Evolutionary conservation across 768 basidiomycete species (phyloP).

Genomic region (Trametes cubensis): DNA sequence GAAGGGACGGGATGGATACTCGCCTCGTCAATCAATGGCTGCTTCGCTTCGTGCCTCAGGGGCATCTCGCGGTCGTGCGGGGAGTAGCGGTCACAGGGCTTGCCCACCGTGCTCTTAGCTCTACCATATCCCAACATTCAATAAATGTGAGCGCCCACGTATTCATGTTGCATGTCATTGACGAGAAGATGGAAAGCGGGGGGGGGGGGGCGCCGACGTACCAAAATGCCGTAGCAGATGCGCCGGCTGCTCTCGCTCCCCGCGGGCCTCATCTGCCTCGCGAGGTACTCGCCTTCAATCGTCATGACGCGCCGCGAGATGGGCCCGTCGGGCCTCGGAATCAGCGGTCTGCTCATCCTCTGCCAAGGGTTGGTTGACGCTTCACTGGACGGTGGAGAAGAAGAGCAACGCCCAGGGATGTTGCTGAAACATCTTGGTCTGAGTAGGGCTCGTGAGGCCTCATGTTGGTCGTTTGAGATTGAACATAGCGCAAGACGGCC

Average conservation of each 20-base stretch:
- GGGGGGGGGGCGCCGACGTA: too few species aligned
- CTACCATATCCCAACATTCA: too few species aligned
- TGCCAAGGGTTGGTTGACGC: too few species aligned
- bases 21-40: neutral
- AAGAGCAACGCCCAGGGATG: neutral
- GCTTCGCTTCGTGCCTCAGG: neutral
- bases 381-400: too few species aligned
- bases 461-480: neutral
- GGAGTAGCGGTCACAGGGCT: slow-evolving; percentile 3
- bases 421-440: neutral
- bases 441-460: neutral
- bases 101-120: slow-evolving; percentile 10
- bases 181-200: neutral
- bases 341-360: neutral
- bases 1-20: too few species aligned
- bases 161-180: neutral
- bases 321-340: neutral
- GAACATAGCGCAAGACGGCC: neutral
- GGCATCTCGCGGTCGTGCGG: neutral
- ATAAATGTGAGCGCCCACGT: neutral
- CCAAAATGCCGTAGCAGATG: slow-evolving; percentile 2
- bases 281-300: slow-evolving; percentile 14
- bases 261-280: slow-evolving; percentile 20
- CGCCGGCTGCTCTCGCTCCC: neutral
- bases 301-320: neutral